These are phyloP conservation scores for Lanmaoa rubissima DNA, from an alignment of 768 basidiomycete species.

Conservation along the genomic window DNA sequence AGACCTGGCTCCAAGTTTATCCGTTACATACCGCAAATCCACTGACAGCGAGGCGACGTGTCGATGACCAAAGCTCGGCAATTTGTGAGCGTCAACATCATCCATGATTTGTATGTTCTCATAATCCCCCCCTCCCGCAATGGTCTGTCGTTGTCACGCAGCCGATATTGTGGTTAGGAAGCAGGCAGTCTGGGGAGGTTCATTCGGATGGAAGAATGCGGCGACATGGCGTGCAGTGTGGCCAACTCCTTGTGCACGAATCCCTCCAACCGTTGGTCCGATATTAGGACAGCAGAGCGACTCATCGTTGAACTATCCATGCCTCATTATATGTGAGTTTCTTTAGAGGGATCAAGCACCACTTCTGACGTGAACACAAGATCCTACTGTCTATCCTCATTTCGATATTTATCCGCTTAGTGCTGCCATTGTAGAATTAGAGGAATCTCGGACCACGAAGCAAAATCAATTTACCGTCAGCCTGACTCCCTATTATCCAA, in stretches of 20 bases:
- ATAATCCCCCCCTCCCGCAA: constrained; percentile 40
- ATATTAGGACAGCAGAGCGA: constrained; percentile 1
- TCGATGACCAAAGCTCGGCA: neutral
- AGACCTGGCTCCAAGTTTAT: constrained; percentile 21
- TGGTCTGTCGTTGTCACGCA: constrained; percentile 47
- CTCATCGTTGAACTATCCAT: constrained; percentile 23
- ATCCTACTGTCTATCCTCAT: constrained; percentile 41
- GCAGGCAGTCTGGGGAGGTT: constrained; percentile 40
- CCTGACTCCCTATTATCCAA: constrained; percentile 32
- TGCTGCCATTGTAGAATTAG: neutral
- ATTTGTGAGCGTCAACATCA: constrained; percentile 1
- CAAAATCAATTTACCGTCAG: neutral
- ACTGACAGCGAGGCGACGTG: neutral
- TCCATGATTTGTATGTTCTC: neutral
- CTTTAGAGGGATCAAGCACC: neutral
- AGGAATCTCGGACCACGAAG: neutral
- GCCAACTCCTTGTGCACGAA: constrained; percentile 9
- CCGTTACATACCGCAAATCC: constrained; percentile 10
- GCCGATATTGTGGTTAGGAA: constrained; percentile 41
- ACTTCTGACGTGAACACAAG: constrained; percentile 31
- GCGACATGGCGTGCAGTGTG: constrained; percentile 19
- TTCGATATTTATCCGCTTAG: constrained; percentile 38
- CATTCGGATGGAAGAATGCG: constrained; percentile 20
- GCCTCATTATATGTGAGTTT: constrained; percentile 29
- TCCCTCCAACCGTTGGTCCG: neutral